Base-by-base conservation (phyloP, 2,329 filamentous ascomycete species). In the Sclerotinia minor region DNA sequence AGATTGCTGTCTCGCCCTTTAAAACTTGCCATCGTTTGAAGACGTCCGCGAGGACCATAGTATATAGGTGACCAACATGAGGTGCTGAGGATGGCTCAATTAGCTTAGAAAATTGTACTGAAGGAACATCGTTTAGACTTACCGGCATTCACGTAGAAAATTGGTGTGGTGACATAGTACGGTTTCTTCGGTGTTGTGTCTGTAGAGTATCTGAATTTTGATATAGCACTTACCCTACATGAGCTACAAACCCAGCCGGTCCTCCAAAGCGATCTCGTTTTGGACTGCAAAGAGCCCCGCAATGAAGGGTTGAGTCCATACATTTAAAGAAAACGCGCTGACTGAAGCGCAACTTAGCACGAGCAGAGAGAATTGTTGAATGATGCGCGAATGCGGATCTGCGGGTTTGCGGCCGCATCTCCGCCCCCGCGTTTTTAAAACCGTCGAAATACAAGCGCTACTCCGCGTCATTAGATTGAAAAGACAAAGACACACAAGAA, bases 141-240 rank as follows among this genome's bases (percentile, higher is more conserved):
- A 94, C 92, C 88, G 67, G 94, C 92, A 85, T 99, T 99, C 81
- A 99, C 95, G 79, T 99, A 99, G 82, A 98, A 99, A 68, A 99
- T 99, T 2, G 95, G 95, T 11, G 93, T 96, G 6, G 95, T 98
- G 75, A 97, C 84, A 82, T 98, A 99, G 82, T 90, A 97, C 11
- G 94, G 93, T 81, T 98, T 98, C 69, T 80, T 78, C 3, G 60
- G 13, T n/a, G 57, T 54, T 19, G 47, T 59, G 1, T 71, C 68
- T 50, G 68, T 74, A 13, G 72, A 73, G 66, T 70, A 72, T 17
- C 65, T 64, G 50, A 58, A 44, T 41, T 64, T 60, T 47, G 55
- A 29, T 9, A 57, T 38, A 17, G 35, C 47, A 35, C 64, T 71
- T 45, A 38, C 64, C 38, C 70, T 65, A 41, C 75, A 76, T 35